Conservation (phyloP, 129 eudicot species). For the Calendula officinalis region DNA sequence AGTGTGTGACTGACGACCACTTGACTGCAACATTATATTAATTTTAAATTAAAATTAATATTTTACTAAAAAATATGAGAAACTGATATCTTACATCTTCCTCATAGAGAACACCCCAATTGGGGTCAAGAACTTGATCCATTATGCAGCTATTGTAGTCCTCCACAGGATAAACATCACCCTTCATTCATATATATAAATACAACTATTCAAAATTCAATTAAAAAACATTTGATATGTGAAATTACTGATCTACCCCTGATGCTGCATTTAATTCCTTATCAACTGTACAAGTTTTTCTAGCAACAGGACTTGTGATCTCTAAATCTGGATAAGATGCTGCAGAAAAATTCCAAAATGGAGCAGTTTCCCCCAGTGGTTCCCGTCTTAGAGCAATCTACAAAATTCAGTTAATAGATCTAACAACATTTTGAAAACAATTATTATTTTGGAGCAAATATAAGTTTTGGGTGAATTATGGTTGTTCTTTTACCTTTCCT, state of each 20-base stretch:
- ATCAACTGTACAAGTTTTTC: conserved; percentile 14
- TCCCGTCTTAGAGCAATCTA: conserved; percentile 91
- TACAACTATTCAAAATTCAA: background rate
- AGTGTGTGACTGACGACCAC: conserved; percentile 81
- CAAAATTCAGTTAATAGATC: conserved; percentile 19
- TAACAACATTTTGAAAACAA: background rate
- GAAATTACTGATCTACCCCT: conserved; percentile 34
- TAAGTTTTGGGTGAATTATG: background rate
- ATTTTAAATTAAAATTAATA: background rate
- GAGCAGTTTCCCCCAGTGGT: conserved; percentile 85
- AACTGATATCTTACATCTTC: conserved; percentile 68
- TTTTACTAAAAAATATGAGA: background rate
- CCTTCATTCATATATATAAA: conserved; percentile 49
- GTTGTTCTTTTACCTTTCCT: conserved; percentile 61
- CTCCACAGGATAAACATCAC: conserved; percentile 97
- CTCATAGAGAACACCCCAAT: conserved; percentile 82
- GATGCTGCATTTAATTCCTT: conserved; percentile 18
- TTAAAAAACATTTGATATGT: background rate
- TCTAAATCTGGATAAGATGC: conserved; percentile 98
- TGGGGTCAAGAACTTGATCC: conserved; percentile 76
- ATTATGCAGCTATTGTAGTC: conserved; percentile 37
- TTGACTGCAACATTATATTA: conserved; percentile 49
- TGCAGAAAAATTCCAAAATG: conserved; percentile 91
- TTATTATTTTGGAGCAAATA: background rate
- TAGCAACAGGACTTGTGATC: conserved; percentile 25